Evolutionary conservation across 306 rosid genomes (phyloP).

Genomic region (Chamaecrista fasciculata): DNA sequence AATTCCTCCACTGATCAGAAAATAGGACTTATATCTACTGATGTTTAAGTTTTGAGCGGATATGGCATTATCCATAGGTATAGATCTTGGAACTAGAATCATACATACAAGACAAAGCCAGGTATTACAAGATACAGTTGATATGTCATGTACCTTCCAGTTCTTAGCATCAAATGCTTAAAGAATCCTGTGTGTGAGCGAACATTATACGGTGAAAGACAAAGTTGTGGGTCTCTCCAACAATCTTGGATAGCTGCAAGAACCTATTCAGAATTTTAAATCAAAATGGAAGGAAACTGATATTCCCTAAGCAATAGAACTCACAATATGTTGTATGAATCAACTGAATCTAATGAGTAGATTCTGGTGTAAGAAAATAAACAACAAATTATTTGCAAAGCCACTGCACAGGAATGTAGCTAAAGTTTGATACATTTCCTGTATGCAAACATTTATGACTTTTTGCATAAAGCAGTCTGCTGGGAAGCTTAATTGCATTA

Average conservation of each 20-base stretch:
- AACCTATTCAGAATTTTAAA: slow-evolving; percentile 55
- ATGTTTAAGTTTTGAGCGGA: not conserved
- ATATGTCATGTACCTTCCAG: slow-evolving; percentile 90
- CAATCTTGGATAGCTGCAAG: slow-evolving; percentile 82
- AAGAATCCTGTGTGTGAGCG: slow-evolving; percentile 81
- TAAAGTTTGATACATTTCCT: not conserved
- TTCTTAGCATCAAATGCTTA: slow-evolving; percentile 91
- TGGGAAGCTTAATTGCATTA: not conserved
- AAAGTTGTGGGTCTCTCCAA: slow-evolving; percentile 82
- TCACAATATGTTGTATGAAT: not conserved
- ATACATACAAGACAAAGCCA: not conserved
- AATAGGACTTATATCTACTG: not conserved
- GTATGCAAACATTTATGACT: not conserved
- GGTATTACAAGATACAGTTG: slow-evolving; percentile 7
- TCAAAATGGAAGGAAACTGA: slow-evolving; percentile 40
- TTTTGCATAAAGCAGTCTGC: not conserved
- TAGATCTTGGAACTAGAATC: slow-evolving; percentile 20
- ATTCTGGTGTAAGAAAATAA: slow-evolving; percentile 3
- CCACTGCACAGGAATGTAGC: not conserved
- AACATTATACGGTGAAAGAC: slow-evolving; percentile 75
- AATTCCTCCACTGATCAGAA: not conserved
- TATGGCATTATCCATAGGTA: not conserved
- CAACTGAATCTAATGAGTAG: not conserved
- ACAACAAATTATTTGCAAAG: slow-evolving; percentile 3
- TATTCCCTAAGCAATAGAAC: slow-evolving; percentile 20